Conservation (phyloP, 169 alveolate species). For the Babesia bigemina region DNA sequence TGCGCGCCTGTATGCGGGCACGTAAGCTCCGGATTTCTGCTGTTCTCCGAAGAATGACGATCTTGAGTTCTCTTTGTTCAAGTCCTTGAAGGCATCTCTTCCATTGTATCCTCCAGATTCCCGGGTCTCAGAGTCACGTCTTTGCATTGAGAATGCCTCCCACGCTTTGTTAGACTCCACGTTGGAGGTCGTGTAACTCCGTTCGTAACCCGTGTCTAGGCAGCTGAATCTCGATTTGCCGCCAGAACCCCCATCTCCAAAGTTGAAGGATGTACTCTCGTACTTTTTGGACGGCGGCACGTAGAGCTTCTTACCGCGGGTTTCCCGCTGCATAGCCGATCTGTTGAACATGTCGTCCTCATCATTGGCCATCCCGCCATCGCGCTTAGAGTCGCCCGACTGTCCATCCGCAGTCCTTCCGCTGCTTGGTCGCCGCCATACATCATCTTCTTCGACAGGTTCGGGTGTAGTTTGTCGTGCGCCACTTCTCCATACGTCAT, state of each 20-base stretch:
- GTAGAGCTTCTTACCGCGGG: constrained; percentile 36
- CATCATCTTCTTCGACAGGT: background rate
- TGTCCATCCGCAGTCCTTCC: background rate
- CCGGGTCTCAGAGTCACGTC: constrained; percentile 26
- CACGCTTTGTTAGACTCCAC: constrained; percentile 16
- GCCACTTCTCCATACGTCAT: constrained; percentile 33
- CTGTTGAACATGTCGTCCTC: constrained; percentile 18
- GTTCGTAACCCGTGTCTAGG: constrained; percentile 33
- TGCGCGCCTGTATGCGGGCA: constrained; percentile 50
- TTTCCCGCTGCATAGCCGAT: constrained; percentile 14
- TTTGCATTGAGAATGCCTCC: constrained; percentile 35
- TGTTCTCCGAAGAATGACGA: constrained; percentile 7
- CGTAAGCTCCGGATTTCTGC: constrained; percentile 50
- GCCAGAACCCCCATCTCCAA: background rate
- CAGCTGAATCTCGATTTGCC: constrained; percentile 52
- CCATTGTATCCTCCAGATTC: constrained; percentile 13
- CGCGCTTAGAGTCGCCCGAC: too few relatives aligned
- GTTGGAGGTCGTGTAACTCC: background rate
- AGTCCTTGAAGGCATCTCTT: constrained; percentile 10
- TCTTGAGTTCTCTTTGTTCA: constrained; percentile 9
- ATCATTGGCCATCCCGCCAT: background rate
- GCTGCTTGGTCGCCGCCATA: constrained; percentile 28
- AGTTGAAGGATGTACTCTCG: constrained; percentile 7
- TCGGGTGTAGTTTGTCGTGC: background rate
- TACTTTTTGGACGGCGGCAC: constrained; percentile 47